A percentile compares a stretch with the other conserved stretches of the same genome.
phyloP scores from a whole-genome alignment of 192 early-diverging fungal genomes.

The Allomyces macrogynus region DNA sequence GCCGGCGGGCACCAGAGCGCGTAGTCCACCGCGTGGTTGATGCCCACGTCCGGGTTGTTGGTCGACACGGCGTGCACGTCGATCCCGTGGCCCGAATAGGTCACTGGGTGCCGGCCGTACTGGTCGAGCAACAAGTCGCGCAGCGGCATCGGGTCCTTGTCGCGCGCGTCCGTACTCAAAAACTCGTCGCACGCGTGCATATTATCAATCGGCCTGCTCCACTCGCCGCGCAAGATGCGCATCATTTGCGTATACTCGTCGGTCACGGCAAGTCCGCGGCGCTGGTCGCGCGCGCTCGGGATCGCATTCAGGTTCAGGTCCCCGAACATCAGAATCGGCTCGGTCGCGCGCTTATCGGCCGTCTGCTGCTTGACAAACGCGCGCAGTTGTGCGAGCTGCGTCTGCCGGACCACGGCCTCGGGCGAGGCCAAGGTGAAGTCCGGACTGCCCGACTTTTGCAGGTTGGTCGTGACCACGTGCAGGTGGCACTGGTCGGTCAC shows the following conservation, averaged over 20 bases:
- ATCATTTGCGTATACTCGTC: constrained; percentile 17
- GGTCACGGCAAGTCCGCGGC: not conserved
- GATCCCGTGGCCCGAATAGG: constrained; percentile 3
- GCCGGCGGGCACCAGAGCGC: too few relatives aligned
- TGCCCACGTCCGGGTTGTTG: too few relatives aligned
- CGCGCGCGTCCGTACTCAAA: not conserved
- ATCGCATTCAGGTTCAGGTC: constrained; percentile 51
- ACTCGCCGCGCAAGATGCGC: constrained; percentile 11
- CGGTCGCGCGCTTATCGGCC: constrained; percentile 16
- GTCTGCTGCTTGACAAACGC: constrained; percentile 31
- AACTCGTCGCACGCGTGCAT: too few relatives aligned
- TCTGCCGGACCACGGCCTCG: constrained; percentile 30
- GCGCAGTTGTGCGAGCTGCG: constrained; percentile 45
- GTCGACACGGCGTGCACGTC: too few relatives aligned
- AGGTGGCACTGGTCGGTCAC: constrained; percentile 21
- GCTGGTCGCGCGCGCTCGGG: constrained; percentile 4
- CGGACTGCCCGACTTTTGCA: constrained; percentile 51
- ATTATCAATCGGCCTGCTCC: constrained; percentile 1
- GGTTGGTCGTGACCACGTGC: constrained; percentile 65
- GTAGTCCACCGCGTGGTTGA: too few relatives aligned
- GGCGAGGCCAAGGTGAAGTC: constrained; percentile 29
- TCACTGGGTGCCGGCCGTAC: constrained; percentile 19
- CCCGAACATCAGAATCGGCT: constrained; percentile 38
- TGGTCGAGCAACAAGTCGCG: constrained; percentile 15
- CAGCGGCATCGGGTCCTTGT: constrained; percentile 6